Evolutionary conservation across 2,329 filamentous ascomycete species (phyloP).

Genomic region (Sordariomycetes sp.): DNA sequence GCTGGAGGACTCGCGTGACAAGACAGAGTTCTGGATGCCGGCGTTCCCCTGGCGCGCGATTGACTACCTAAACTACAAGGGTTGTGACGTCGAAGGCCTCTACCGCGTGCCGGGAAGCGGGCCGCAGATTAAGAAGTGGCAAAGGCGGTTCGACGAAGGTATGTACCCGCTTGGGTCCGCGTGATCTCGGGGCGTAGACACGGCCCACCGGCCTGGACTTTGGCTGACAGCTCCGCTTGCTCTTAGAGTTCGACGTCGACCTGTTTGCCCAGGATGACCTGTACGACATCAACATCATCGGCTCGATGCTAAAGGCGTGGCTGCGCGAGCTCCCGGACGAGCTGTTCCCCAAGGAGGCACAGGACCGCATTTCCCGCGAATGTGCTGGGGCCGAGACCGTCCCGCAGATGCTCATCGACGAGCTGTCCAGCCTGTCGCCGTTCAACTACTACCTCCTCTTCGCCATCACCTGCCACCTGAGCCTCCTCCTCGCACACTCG

Average conservation of each 20-base stretch:
- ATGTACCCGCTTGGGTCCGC: conserved; percentile 14
- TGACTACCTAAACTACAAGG: conserved; percentile 91
- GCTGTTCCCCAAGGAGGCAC: conserved; percentile 75
- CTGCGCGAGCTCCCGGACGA: conserved; percentile 90
- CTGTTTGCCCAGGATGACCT: conserved; percentile 79
- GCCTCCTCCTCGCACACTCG: conserved; percentile 78
- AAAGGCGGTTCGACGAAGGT: conserved; percentile 82
- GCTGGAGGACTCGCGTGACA: conserved; percentile 78
- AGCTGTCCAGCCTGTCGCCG: conserved; percentile 85
- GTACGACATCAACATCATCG: conserved; percentile 94
- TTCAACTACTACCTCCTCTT: conserved; percentile 98
- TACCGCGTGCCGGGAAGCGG: conserved; percentile 89
- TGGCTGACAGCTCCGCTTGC: neutral
- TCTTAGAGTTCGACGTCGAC: conserved; percentile 72
- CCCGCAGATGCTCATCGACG: conserved; percentile 78
- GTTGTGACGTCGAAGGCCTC: conserved; percentile 84
- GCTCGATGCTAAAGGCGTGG: conserved; percentile 95
- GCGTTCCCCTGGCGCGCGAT: conserved; percentile 92
- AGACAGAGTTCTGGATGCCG: conserved; percentile 99
- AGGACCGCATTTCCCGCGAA: conserved; percentile 70
- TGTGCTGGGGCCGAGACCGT: conserved; percentile 70
- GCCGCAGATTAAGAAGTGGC: conserved; percentile 86
- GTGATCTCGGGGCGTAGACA: neutral
- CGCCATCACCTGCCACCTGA: conserved; percentile 92
- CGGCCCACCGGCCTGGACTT: neutral